Percentiles rank a stretch among this genome's conserved stretches.
Conservation (phyloP, 768 basidiomycete genomes). For the Lactarius vividus region DNA sequence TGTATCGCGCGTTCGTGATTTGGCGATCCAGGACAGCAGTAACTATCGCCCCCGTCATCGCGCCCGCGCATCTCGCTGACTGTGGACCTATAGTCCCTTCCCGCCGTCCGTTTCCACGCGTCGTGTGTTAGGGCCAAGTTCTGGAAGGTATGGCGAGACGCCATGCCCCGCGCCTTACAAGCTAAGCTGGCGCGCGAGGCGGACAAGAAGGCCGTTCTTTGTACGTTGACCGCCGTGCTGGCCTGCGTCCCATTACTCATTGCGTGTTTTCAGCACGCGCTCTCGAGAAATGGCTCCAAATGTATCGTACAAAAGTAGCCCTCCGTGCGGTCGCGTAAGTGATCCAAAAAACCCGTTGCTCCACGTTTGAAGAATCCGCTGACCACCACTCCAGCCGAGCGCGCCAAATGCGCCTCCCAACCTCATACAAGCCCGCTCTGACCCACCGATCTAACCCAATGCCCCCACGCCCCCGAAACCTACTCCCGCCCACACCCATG, state of each 20-base stretch:
- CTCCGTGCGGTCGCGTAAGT: slow-evolving; percentile 84
- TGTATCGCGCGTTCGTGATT: slow-evolving; percentile 65
- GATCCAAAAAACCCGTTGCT: not conserved
- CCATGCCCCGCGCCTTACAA: slow-evolving; percentile 68
- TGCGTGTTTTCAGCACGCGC: slow-evolving; percentile 41
- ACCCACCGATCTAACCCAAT: slow-evolving; percentile 39
- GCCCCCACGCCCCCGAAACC: slow-evolving; percentile 34
- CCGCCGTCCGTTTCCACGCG: slow-evolving; percentile 75
- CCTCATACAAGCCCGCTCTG: slow-evolving; percentile 33
- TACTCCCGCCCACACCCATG: slow-evolving; percentile 32
- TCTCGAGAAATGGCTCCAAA: slow-evolving; percentile 66
- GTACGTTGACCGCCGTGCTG: slow-evolving; percentile 42
- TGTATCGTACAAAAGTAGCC: slow-evolving; percentile 65
- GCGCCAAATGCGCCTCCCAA: slow-evolving; percentile 73
- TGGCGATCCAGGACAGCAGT: slow-evolving; percentile 80
- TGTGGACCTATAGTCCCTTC: slow-evolving; percentile 52
- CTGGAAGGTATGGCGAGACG: slow-evolving; percentile 65
- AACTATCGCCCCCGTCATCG: not conserved
- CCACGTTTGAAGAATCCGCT: slow-evolving; percentile 17
- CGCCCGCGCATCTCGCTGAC: slow-evolving; percentile 13
- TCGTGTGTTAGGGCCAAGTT: slow-evolving; percentile 55
- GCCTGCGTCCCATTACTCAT: slow-evolving; percentile 19
- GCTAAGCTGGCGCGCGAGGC: slow-evolving; percentile 62
- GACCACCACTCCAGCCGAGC: slow-evolving; percentile 55
- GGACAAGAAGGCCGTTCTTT: slow-evolving; percentile 51